phyloP scores from a whole-genome alignment of 352 stramenopile species.

The Phytophthora brassicae region DNA sequence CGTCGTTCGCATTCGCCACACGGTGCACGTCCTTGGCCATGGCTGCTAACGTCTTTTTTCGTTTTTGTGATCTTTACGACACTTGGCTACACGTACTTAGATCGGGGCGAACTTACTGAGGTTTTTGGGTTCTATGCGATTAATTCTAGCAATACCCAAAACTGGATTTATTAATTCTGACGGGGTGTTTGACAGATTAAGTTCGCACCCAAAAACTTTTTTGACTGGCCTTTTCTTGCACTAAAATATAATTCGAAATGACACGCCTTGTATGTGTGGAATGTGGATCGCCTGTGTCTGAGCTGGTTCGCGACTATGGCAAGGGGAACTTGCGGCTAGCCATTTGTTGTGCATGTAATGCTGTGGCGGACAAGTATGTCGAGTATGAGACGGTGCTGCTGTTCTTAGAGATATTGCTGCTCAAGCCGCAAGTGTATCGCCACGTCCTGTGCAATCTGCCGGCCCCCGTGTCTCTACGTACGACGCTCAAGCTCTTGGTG shows the following conservation, averaged over 20 bases:
- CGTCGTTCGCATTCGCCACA: conserved; percentile 31
- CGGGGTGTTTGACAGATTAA: no score
- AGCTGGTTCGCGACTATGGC: conserved; percentile 82
- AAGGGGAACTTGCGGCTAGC: conserved; percentile 83
- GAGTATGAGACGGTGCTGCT: conserved; percentile 86
- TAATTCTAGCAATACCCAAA: no score
- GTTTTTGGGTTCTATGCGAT: no score
- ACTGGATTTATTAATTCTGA: no score
- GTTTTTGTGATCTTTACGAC: not conserved
- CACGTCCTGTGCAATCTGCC: conserved; percentile 84
- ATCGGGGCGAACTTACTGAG: no score
- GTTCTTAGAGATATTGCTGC: conserved; percentile 84
- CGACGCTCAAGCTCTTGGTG: conserved; percentile 74
- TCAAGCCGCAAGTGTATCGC: conserved; percentile 85
- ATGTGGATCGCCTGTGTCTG: conserved; percentile 61
- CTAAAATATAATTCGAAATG: no score
- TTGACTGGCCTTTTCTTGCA: no score
- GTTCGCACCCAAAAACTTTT: no score
- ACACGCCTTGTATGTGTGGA: conserved; percentile 83
- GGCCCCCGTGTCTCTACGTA: conserved; percentile 42
- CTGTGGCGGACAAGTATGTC: conserved; percentile 86
- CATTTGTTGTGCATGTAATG: conserved; percentile 71
- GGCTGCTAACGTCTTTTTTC: not conserved
- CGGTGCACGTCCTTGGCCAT: conserved; percentile 66
- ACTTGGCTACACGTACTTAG: no score